A percentile compares a stretch with the other conserved stretches of the same genome.
Evolutionary conservation across 208 protist genomes (phyloP).

Genomic region (Herpetomonas samuelpessoai): DNA sequence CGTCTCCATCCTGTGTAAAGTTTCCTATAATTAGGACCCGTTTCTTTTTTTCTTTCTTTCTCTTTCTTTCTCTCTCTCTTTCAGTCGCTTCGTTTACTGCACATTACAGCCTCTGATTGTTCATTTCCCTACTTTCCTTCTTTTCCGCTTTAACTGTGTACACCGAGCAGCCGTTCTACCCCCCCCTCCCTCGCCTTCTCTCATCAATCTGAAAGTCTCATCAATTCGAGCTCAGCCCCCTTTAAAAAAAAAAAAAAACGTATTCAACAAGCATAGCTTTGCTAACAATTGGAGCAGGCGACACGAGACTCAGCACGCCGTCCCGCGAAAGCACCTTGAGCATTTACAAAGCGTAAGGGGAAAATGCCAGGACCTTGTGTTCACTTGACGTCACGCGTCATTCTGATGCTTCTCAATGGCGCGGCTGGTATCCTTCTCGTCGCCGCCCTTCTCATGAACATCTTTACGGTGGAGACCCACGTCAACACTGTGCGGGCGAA

Average conservation of each 20-base stretch:
- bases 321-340: no score
- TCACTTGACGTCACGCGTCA: not conserved
- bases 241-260: not conserved
- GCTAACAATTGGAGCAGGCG: no score
- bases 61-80: no score
- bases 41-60: conserved; percentile 8
- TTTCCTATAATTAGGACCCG: not conserved
- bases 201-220: not conserved
- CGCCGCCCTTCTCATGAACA: not conserved
- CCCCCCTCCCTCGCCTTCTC: not conserved
- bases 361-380: not conserved
- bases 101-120: no score
- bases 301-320: no score
- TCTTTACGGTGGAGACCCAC: not conserved
- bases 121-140: no score
- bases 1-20: not conserved
- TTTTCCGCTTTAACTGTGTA: not conserved
- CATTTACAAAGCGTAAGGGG: no score
- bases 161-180: not conserved
- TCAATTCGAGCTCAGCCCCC: no score
- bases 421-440: not conserved
- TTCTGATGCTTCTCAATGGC: conserved; percentile 1
- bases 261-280: not conserved
- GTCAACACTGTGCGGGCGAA: no score
- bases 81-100: no score